A percentile compares a stretch with the other conserved stretches of the same genome.
Evolutionary conservation across 78 protist genomes (phyloP).

Genomic region (Isochrysis galbana): DNA sequence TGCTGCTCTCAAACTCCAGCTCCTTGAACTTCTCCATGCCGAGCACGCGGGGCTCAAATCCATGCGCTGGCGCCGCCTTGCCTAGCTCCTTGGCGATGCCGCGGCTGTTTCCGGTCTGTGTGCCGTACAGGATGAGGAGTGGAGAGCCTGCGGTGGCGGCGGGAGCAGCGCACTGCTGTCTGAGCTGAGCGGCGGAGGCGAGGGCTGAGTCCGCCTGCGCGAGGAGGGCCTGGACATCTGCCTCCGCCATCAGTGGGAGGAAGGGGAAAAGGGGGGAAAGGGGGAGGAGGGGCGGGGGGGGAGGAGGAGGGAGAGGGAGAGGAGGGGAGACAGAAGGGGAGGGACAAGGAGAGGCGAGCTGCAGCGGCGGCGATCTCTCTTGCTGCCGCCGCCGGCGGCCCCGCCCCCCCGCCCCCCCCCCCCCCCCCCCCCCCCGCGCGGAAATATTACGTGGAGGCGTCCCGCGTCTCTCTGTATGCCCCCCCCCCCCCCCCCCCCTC

Average conservation of each 20-base stretch:
- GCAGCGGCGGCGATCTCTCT: neutral
- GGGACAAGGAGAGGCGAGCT: neutral
- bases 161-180: neutral
- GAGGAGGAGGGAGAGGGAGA: too few species aligned
- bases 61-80: neutral
- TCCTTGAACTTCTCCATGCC: neutral
- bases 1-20: neutral
- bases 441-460: neutral
- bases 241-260: neutral
- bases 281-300: too few species aligned
- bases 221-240: neutral
- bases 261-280: too few species aligned
- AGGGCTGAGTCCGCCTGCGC: neutral
- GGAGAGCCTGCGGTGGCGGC: neutral
- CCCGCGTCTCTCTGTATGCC: neutral
- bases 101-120: conserved; percentile 27
- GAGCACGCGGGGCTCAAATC: neutral
- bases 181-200: neutral
- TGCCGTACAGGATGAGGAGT: neutral
- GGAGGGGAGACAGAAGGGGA: too few species aligned
- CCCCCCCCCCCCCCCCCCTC: neutral
- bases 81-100: neutral
- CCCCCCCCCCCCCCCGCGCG: neutral
- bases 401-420: neutral
- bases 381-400: neutral